Evolutionary conservation across 1,284 basidiomycete genomes (phyloP), one percentile per base, ranked within the genome.

Genomic region (Moesziomyces sp.): DNA sequence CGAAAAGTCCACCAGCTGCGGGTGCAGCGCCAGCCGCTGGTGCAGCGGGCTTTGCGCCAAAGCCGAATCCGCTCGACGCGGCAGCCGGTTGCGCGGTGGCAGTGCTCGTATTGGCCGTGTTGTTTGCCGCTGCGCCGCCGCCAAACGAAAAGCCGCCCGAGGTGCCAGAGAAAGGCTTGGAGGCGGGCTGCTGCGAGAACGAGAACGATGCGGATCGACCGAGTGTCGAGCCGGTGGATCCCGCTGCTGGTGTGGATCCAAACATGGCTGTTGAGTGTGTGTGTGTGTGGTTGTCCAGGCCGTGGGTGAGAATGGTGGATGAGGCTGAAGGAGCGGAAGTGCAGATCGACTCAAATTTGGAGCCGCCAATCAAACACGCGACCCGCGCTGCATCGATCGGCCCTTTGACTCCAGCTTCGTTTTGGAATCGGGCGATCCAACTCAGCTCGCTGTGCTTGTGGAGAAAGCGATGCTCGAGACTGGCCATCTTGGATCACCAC

Each of bases 171-270:
- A 75, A 75, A 1, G 73, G 73, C 33, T 72, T 71, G 52, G 60
- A 68, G 5, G 73, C 68, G 13, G 73, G 73, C 3, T 63, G 73
- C 48, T 75, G 73, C 1, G 73, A 75, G 52, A 75, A 75, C 50
- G 64, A 68, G 55, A 75, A 75, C 18, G 68, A 71, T 16, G 73
- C 73, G 28, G 73, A 75, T 53, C 73, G 47, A 28, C 73, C 73
- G 1, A 71, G 46, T 6, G 73, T 63, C 0, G 68, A 58, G 45
- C 68, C 63, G 19, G 72, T 60, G 3, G 64, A 38, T 6, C 49
- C 26, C 0, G 70, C 52, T 56, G 59, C 56, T 2, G 66, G 56
- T 3, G 68, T 57, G 8, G 67, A 55, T 26, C 68, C 73, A 23
- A 71, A 75, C 73, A 75, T 75, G 24, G 30, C 51, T 24, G 1